Evolutionary conservation across 225 moss, liverwort and hornwort species (phyloP), one percentile per base, ranked within the genome.

Genomic region (Asterella californica): DNA sequence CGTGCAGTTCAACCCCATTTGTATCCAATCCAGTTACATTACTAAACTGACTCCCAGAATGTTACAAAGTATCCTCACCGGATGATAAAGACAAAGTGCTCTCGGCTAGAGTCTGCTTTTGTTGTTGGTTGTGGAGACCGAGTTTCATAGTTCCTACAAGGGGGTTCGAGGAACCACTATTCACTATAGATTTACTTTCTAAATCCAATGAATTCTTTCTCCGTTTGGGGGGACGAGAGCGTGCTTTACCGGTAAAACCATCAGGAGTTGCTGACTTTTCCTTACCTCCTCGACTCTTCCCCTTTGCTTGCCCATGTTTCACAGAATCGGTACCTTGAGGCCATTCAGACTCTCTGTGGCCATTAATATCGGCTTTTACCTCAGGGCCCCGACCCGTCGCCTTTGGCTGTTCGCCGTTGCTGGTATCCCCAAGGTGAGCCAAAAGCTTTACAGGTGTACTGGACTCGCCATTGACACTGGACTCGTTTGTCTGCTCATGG

Each of bases 71-170:
- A 36, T 79, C 74, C 45, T 83, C 83, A 22, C 68, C 67, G 22
- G 74, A 48, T 24, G 79, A 30, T 50, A 68, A 30, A n/a, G 78
- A 78, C 53, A 76, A 72, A 55, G 45, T 59, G 30, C 76, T 76
- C 29, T 79, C 83, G 34, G n/a, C 76, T 55, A 18, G 46, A 19
- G 76, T 78, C 70, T 76, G 83, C 65, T 87, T 83, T 30, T 70
- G 78, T 53, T 68, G 53, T 53, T 79, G 79, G 67, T 34, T 68
- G 14, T 68, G 76, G 15, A 76, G 52, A 77, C 83, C 83, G 38
- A 81, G 64, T 67, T 79, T 86, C 47, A 86, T 48, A 17, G 81
- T 77, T 46, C 82, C 84, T 34, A 87, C 57, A 33, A 64, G 64
- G 2, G 83, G 72, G 45, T 72, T 79, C 34, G 86, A 76, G 15